Conservation (phyloP, 768 basidiomycete species). For the Hericium erinaceus region DNA sequence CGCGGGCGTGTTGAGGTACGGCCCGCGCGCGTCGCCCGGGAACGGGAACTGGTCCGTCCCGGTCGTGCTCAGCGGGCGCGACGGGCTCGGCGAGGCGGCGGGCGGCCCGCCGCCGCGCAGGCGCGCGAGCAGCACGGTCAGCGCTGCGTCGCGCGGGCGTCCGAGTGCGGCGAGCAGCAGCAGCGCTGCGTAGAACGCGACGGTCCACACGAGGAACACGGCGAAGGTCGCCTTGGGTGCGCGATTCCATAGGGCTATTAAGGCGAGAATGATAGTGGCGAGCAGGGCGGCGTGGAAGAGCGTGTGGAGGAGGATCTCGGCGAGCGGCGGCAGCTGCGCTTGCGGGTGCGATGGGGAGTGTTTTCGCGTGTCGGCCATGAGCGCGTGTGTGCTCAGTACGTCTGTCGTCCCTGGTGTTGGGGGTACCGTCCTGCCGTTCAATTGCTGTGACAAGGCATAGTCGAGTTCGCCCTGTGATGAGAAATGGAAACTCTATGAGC, state of each 20-base stretch:
- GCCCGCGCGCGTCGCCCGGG: conserved; percentile 37
- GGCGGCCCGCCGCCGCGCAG: conserved; percentile 27
- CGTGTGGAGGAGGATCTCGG: conserved; percentile 35
- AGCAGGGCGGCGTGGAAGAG: conserved; percentile 51
- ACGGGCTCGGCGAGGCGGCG: conserved; percentile 26
- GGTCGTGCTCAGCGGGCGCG: conserved; percentile 30
- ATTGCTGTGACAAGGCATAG: conserved; percentile 46
- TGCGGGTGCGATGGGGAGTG: conserved; percentile 16
- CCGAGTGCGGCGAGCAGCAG: conserved; percentile 48
- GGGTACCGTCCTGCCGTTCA: conserved; percentile 34
- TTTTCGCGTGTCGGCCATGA: conserved; percentile 17
- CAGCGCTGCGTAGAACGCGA: conserved; percentile 47
- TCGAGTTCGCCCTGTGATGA: conserved; percentile 61
- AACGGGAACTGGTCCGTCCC: conserved; percentile 36
- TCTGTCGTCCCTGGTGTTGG: conserved; percentile 48
- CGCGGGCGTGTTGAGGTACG: conserved; percentile 61
- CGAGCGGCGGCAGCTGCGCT: conserved; percentile 28
- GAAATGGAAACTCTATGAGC: no score
- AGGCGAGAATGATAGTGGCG: conserved; percentile 45
- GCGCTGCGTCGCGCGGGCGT: conserved; percentile 45
- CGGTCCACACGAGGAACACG: conserved; percentile 55
- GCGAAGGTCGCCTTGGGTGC: conserved; percentile 48
- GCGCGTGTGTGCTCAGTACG: conserved; percentile 32
- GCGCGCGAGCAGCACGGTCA: conserved; percentile 39
- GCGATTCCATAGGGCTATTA: conserved; percentile 50